A percentile compares a stretch with the other conserved stretches of the same genome.
Conservation (phyloP, 1,284 basidiomycete species). For the Trichosporon sp. region DNA sequence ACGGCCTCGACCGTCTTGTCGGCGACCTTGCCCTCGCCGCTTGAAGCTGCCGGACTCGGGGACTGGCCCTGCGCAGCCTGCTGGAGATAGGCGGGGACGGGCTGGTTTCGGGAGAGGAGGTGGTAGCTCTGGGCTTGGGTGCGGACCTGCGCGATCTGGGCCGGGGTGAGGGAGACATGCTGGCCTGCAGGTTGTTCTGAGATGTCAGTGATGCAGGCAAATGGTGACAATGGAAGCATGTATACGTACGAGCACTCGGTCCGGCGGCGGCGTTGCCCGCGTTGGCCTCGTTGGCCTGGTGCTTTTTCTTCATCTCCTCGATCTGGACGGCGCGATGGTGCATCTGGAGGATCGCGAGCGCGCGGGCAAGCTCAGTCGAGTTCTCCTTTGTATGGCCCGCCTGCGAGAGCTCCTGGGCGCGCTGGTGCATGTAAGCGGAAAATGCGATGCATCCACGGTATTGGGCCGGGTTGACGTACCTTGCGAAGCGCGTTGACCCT, state of each 20-base stretch:
- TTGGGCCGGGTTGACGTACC: constrained; percentile 31
- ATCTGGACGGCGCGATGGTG: constrained; percentile 43
- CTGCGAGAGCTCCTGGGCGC: constrained; percentile 44
- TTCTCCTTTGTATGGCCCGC: constrained; percentile 51
- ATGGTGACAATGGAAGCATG: no score
- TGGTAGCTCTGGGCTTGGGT: constrained; percentile 90
- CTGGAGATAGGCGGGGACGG: constrained; percentile 78
- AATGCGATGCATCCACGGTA: constrained; percentile 21
- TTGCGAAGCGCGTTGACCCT: constrained; percentile 40
- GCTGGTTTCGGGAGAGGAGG: constrained; percentile 73
- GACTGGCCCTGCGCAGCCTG: constrained; percentile 64
- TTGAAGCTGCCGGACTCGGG: constrained; percentile 40
- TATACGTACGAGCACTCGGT: constrained; percentile 27
- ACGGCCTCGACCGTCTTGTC: constrained; percentile 77
- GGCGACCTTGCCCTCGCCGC: constrained; percentile 61
- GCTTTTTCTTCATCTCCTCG: constrained; percentile 38
- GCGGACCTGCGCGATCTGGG: constrained; percentile 81
- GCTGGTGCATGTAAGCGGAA: constrained; percentile 34
- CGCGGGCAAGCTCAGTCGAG: constrained; percentile 44
- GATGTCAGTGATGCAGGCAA: constrained; percentile 14
- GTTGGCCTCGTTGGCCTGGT: constrained; percentile 23
- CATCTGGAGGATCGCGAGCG: constrained; percentile 45
- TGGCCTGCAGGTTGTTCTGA: constrained; percentile 32
- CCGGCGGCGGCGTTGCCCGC: constrained; percentile 25
- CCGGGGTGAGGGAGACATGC: constrained; percentile 67